Base-by-base conservation (phyloP, 2,329 filamentous ascomycete genomes). In the Simplicillium aogashimaense region DNA sequence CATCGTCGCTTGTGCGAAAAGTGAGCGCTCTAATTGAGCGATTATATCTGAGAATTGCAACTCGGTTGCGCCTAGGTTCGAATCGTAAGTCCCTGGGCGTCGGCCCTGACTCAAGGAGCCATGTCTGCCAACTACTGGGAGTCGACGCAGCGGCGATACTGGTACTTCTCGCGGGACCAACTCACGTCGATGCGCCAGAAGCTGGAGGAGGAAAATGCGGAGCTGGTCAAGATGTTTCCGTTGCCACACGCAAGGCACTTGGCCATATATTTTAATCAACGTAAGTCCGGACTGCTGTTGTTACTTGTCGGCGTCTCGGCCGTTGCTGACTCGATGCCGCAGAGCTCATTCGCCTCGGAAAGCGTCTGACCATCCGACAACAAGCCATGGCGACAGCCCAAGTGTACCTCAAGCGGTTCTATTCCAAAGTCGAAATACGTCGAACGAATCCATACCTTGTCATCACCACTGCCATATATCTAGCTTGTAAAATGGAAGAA, bases 101-200 rank as follows among this genome's bases (percentile, higher is more conserved):
- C 20, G 20, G 9, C 9, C 20, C 20, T 25, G 20, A 25, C 20
- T 25, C 9, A 5, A 9, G 20, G 20, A 13, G 53, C 43, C 39
- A 95, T 95, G 90, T 86, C 90, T 29, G 86, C 89, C 57, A 95
- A 90, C 64, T 98, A 90, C 67, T 98, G 89, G 89, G 83, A 87
- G 48, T 97, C 92, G 41, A 92, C 87, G 18, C 92, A 98, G 65
- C 78, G 83, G 51, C 83, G 80, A 50, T 78, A 85, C 66, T 98
- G 92, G 92, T 83, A 86, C 42, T 95, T 94, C 62, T 82, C 86
- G 36, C 83, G 86, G 54, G 80, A 87, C 46, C 79, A 89, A 57
- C 73, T 98, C 39, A 76, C 78, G 12, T 72, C 82, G 39, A 77
- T 85, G 58, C 81, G 90, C 42, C 77, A 82, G 56, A 78, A 78